phyloP scores from a whole-genome alignment of 2,329 filamentous ascomycete species.

The Hypoxylon sp. region DNA sequence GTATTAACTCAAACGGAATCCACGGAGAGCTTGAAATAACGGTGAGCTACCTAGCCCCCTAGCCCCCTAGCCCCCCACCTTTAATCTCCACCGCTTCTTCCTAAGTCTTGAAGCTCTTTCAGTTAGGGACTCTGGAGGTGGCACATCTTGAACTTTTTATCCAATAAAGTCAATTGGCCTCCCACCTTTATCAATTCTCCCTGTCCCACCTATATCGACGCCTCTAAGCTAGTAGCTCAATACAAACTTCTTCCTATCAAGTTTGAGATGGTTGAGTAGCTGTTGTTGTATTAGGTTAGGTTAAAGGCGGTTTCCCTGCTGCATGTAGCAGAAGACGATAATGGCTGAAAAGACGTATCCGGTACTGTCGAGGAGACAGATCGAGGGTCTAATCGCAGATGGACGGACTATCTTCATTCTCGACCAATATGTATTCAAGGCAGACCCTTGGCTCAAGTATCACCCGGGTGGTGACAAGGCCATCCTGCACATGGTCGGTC shows the following conservation, averaged over 20 bases:
- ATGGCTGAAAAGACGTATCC: slow-evolving; percentile 56
- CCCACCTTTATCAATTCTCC: background rate
- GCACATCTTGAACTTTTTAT: background rate
- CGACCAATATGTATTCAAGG: slow-evolving; percentile 84
- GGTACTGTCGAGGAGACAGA: slow-evolving; percentile 71
- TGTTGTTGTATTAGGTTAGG: background rate
- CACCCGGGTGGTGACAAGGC: slow-evolving; percentile 94
- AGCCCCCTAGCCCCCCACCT: slow-evolving; percentile 16
- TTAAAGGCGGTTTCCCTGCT: background rate
- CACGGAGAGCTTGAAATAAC: slow-evolving; percentile 20
- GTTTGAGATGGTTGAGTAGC: slow-evolving; percentile 19
- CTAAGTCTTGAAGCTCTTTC: slow-evolving; percentile 15
- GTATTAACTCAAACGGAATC: slow-evolving; percentile 26
- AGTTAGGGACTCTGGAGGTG: background rate
- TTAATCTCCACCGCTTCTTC: slow-evolving; percentile 30
- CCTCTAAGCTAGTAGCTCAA: slow-evolving; percentile 5
- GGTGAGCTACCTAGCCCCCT: too few species aligned
- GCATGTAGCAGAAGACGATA: slow-evolving; percentile 15
- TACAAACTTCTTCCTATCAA: background rate
- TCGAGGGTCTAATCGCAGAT: slow-evolving; percentile 86
- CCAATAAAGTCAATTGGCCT: slow-evolving; percentile 21
- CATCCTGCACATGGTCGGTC: slow-evolving; percentile 92
- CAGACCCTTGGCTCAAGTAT: slow-evolving; percentile 88
- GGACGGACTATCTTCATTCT: slow-evolving; percentile 85
- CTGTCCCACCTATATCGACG: background rate